Evolutionary conservation across 805 yeast genomes (phyloP).

Genomic region (Zygotorulaspora danielsina): DNA sequence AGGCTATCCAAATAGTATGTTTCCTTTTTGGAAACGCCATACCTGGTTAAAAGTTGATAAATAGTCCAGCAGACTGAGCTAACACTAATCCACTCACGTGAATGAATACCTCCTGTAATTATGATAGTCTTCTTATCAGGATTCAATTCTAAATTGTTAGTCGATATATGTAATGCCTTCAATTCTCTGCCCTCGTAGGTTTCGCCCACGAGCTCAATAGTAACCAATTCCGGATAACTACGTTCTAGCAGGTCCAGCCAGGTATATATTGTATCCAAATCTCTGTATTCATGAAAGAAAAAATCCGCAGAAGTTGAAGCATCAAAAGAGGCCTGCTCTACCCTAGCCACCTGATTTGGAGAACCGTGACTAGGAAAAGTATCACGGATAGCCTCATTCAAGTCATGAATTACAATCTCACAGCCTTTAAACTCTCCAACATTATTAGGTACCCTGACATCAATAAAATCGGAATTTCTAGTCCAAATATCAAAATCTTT

Average conservation of each 20-base stretch:
- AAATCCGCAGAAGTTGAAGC: constrained; percentile 39
- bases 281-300: constrained; percentile 68
- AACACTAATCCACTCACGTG: constrained; percentile 84
- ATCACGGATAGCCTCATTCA: constrained; percentile 53
- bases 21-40: constrained; percentile 41
- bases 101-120: constrained; percentile 81
- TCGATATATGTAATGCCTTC: constrained; percentile 60
- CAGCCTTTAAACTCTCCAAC: constrained; percentile 24
- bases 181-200: constrained; percentile 72
- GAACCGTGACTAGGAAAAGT: constrained; percentile 42
- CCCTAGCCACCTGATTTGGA: background rate
- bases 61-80: constrained; percentile 61
- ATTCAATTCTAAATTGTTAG: constrained; percentile 39
- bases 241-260: constrained; percentile 64
- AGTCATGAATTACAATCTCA: constrained; percentile 49
- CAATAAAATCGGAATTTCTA: constrained; percentile 42
- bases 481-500: constrained; percentile 47
- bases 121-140: constrained; percentile 60
- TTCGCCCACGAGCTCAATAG: constrained; percentile 63
- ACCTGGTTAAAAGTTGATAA: constrained; percentile 44
- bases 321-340: constrained; percentile 11
- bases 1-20: constrained; percentile 49
- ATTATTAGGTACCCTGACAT: constrained; percentile 36
- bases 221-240: constrained; percentile 61
- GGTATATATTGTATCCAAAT: constrained; percentile 60